phyloP scores from a whole-genome alignment of 169 alveolate species.

The Plasmodium yoelii region DNA sequence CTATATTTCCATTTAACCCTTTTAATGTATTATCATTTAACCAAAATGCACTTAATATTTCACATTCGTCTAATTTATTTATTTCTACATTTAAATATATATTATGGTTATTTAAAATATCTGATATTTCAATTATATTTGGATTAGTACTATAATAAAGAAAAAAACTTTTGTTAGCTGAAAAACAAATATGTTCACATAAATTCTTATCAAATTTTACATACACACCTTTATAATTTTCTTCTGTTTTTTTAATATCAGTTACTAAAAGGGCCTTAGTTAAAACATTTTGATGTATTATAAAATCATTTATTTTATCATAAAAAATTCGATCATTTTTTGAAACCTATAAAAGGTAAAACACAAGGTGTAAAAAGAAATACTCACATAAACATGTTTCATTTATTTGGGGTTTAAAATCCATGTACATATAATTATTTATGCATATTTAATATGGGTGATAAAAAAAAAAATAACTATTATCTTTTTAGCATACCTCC shows the following conservation, averaged over 20 bases:
- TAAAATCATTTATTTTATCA: conserved; percentile 65
- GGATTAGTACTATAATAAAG: conserved; percentile 46
- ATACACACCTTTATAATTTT: conserved; percentile 54
- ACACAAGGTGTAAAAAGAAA: not conserved
- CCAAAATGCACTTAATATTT: conserved; percentile 57
- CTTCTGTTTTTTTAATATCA: conserved; percentile 40
- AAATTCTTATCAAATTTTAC: conserved; percentile 54
- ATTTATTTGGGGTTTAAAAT: not conserved
- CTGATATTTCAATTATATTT: conserved; percentile 47
- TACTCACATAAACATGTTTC: not conserved
- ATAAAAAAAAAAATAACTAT: not conserved
- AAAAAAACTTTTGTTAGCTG: conserved; percentile 33
- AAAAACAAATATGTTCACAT: conserved; percentile 53
- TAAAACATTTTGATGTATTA: conserved; percentile 53
- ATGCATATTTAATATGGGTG: not conserved
- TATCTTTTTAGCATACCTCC: conserved; percentile 43
- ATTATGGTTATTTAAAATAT: conserved; percentile 57
- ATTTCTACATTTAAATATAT: conserved; percentile 45
- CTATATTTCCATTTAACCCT: not conserved
- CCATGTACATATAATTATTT: not conserved
- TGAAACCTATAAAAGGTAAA: conserved; percentile 22
- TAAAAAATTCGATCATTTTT: conserved; percentile 54
- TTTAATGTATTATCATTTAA: not conserved
- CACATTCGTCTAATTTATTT: conserved; percentile 56
- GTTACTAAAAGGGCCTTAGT: conserved; percentile 64